Percentiles rank a stretch among this genome's conserved stretches.
These are phyloP conservation scores for Aspergillus intermedius DNA, from an alignment of 2,329 filamentous ascomycete genomes.

Conservation along the genomic window DNA sequence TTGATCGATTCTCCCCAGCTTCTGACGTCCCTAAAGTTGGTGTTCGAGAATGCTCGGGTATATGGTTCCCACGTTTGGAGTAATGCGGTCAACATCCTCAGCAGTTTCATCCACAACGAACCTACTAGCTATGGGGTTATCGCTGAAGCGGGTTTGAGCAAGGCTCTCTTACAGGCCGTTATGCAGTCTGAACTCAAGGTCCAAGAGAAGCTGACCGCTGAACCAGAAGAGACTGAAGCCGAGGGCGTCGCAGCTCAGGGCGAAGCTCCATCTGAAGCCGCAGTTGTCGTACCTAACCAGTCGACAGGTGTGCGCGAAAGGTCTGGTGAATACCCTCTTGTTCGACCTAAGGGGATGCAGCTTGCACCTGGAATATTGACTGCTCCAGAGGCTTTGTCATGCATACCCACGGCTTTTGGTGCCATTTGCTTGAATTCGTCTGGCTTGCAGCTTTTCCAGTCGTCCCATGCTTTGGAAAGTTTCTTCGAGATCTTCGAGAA, in stretches of 20 bases:
- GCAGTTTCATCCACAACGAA: constrained; percentile 97
- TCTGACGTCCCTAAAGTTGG: constrained; percentile 67
- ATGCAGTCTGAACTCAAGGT: constrained; percentile 43
- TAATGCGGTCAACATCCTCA: constrained; percentile 82
- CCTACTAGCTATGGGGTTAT: constrained; percentile 96
- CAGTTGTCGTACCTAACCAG: constrained; percentile 23
- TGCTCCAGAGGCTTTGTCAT: constrained; percentile 80
- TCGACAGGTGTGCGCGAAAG: constrained; percentile 14
- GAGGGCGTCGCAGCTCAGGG: constrained; percentile 1
- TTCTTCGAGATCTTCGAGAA: constrained; percentile 98
- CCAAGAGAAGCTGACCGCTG: constrained; percentile 25
- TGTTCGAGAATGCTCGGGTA: constrained; percentile 69
- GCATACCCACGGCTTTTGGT: constrained; percentile 80
- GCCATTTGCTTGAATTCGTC: constrained; percentile 87
- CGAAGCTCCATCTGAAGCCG: constrained; percentile 21
- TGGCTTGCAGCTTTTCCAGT: constrained; percentile 80
- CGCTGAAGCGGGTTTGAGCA: constrained; percentile 84
- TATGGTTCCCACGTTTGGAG: constrained; percentile 97
- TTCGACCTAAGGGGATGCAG: constrained; percentile 22
- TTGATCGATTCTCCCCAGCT: constrained; percentile 88
- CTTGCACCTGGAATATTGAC: constrained; percentile 70
- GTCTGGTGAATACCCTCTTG: constrained; percentile 24
- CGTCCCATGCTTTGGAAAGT: constrained; percentile 72
- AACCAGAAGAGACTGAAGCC: constrained; percentile 15
- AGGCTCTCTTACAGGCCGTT: constrained; percentile 75